Evolutionary conservation across 257 asterid species (phyloP).

Genomic region (Solanum gracilifrons): DNA sequence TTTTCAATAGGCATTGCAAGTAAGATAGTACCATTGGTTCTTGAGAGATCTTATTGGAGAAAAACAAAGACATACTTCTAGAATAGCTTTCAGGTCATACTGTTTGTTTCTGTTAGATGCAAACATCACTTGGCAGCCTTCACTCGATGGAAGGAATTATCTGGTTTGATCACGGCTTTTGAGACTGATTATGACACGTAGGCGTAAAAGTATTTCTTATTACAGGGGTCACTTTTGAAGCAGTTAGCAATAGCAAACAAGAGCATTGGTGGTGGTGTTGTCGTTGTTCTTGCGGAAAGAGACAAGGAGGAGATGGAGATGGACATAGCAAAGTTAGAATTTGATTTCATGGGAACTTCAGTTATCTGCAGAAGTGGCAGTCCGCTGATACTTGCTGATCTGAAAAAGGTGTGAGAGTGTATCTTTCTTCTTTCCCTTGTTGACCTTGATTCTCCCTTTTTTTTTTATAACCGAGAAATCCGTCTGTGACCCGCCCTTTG

Average conservation of each 20-base stretch:
- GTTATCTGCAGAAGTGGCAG: conserved; percentile 97
- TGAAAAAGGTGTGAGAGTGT: conserved; percentile 53
- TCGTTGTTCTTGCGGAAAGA: conserved; percentile 96
- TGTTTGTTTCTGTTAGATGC: background rate
- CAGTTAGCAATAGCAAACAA: conserved; percentile 94
- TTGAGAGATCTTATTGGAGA: background rate
- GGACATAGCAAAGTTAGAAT: conserved; percentile 88
- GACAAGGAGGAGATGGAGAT: conserved; percentile 98
- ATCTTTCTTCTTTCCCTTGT: background rate
- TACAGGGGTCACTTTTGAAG: conserved; percentile 92
- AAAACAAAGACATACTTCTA: background rate
- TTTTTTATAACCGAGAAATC: too few species aligned
- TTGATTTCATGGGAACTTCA: conserved; percentile 91
- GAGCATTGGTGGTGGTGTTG: conserved; percentile 93
- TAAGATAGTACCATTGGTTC: background rate
- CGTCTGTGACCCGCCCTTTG: too few species aligned
- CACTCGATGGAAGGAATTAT: background rate
- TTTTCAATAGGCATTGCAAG: background rate
- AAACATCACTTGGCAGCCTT: background rate
- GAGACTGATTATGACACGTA: background rate
- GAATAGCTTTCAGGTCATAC: background rate
- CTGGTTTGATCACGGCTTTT: background rate
- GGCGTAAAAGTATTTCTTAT: background rate
- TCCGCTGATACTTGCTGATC: conserved; percentile 93
- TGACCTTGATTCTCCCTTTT: background rate